Conservation (phyloP, 2,329 filamentous ascomycete species). For the Colletotrichum sp. region DNA sequence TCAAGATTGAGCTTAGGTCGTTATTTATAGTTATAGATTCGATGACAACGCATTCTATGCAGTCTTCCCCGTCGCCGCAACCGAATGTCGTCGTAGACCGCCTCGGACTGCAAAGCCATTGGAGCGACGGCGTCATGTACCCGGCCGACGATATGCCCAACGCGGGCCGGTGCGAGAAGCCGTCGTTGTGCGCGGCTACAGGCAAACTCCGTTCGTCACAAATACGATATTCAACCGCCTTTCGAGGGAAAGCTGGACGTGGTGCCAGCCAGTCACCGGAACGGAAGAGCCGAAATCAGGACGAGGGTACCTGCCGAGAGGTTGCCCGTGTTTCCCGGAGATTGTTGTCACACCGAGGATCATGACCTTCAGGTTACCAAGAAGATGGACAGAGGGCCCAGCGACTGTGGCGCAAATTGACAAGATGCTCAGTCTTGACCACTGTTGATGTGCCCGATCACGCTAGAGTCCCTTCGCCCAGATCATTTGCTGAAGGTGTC, state of each 20-base stretch:
- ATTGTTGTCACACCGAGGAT: not conserved
- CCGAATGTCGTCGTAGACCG: not conserved
- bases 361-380: not conserved
- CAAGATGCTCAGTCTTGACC: not conserved
- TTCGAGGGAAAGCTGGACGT: not conserved
- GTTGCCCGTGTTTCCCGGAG: not conserved
- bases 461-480: not conserved
- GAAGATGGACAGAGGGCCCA: not conserved
- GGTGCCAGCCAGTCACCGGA: not conserved
- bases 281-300: not conserved
- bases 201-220: not conserved
- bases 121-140: not conserved
- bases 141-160: conserved; percentile 5
- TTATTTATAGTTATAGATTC: not conserved
- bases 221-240: not conserved
- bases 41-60: not conserved
- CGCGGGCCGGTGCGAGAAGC: conserved; percentile 9
- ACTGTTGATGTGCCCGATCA: not conserved
- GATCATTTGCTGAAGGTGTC: not conserved
- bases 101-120: not conserved
- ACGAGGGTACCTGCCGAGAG: not conserved
- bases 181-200: not conserved
- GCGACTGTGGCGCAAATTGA: not conserved
- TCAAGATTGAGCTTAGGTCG: not conserved
- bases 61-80: not conserved